A percentile compares a stretch with the other conserved stretches of the same genome.
Conservation (phyloP, 2,329 filamentous ascomycete species). For the Cercospora beticola region DNA sequence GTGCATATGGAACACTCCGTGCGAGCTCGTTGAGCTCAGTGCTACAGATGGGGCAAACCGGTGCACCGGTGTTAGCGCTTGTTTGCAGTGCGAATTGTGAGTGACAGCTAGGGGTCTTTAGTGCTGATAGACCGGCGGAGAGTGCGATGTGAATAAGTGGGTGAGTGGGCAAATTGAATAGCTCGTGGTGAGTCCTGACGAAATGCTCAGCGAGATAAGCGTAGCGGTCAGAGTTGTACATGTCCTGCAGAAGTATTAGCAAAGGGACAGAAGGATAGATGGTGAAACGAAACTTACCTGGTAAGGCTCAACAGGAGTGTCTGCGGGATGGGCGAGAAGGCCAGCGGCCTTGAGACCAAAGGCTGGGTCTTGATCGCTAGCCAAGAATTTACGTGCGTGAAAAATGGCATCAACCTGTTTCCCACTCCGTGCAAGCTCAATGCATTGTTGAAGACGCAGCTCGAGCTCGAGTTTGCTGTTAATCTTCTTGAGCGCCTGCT, state of each 20-base stretch:
- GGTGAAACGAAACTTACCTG: constrained; percentile 45
- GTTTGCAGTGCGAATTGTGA: constrained; percentile 60
- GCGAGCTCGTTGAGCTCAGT: constrained; percentile 93
- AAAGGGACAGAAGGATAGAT: not conserved
- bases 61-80: constrained; percentile 62
- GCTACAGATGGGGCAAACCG: constrained; percentile 91
- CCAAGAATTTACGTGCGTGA: constrained; percentile 80
- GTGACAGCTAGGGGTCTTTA: constrained; percentile 95
- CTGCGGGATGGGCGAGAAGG: constrained; percentile 71
- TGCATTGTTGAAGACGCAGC: constrained; percentile 89
- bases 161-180: constrained; percentile 77
- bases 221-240: constrained; percentile 77
- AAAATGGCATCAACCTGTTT: constrained; percentile 74
- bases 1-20: constrained; percentile 84
- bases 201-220: constrained; percentile 74
- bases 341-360: constrained; percentile 72
- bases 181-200: constrained; percentile 77
- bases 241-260: constrained; percentile 51
- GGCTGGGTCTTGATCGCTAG: constrained; percentile 67
- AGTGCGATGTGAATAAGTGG: constrained; percentile 89
- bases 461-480: constrained; percentile 89
- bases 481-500: constrained; percentile 85
- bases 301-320: constrained; percentile 60
- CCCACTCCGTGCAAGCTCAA: constrained; percentile 76
- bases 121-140: constrained; percentile 83